These are phyloP conservation scores for Thelephora ganbajun DNA, from an alignment of 768 basidiomycete species.

Conservation along the genomic window DNA sequence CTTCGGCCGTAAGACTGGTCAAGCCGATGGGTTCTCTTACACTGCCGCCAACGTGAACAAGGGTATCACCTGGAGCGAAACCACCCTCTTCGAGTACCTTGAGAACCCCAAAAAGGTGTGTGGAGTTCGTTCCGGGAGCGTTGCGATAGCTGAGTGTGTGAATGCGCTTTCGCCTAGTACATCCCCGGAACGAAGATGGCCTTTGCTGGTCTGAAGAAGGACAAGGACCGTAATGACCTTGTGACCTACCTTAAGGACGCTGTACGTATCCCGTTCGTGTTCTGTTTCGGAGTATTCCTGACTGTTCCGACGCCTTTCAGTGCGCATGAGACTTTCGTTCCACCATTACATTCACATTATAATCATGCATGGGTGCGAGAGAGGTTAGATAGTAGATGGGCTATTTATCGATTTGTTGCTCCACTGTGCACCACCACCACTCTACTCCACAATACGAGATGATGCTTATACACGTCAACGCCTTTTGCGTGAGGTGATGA, in stretches of 20 bases:
- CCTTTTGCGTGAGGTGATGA: too few relatives aligned
- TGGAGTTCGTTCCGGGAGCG: constrained; percentile 2
- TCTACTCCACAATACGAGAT: too few relatives aligned
- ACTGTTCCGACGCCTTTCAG: too few relatives aligned
- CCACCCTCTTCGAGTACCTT: constrained; percentile 90
- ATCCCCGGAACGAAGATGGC: constrained; percentile 99
- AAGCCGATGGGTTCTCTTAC: constrained; percentile 78
- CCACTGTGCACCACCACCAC: too few relatives aligned
- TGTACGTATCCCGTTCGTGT: constrained; percentile 27
- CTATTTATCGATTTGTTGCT: too few relatives aligned
- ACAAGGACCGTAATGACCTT: constrained; percentile 92
- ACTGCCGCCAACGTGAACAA: constrained; percentile 94
- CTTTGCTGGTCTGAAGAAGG: constrained; percentile 97
- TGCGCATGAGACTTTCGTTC: too few relatives aligned
- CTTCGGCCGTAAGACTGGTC: constrained; percentile 79
- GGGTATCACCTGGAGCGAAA: constrained; percentile 73
- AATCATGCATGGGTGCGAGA: too few relatives aligned
- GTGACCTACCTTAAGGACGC: constrained; percentile 70
- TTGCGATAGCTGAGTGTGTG: background rate
- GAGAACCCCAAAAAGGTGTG: constrained; percentile 94
- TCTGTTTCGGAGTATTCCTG: too few relatives aligned
- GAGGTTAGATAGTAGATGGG: too few relatives aligned
- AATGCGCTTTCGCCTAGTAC: constrained; percentile 33
- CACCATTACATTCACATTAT: too few relatives aligned
- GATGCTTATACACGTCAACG: too few relatives aligned